A percentile compares a stretch with the other conserved stretches of the same genome.
Conservation (phyloP, 2,329 filamentous ascomycete genomes). For the Cordyceps cateniannulata region DNA sequence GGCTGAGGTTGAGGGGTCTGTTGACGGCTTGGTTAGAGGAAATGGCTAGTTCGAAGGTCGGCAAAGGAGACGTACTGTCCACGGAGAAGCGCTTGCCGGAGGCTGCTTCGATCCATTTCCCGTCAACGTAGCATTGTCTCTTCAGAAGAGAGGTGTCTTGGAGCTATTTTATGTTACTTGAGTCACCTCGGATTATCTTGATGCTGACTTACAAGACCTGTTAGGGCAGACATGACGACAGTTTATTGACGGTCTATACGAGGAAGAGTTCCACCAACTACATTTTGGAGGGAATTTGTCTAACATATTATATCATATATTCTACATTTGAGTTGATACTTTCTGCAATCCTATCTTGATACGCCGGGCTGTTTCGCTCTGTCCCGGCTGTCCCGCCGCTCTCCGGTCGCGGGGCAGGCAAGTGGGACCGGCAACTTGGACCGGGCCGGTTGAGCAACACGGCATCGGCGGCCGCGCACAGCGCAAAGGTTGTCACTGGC, state of each 20-base stretch:
- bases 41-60: background rate
- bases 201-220: background rate
- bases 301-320: background rate
- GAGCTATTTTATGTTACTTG: slow-evolving; percentile 32
- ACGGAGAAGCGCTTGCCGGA: slow-evolving; percentile 71
- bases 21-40: background rate
- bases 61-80: slow-evolving; percentile 37
- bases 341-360: background rate
- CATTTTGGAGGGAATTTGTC: no score
- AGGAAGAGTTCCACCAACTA: no score
- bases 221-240: background rate
- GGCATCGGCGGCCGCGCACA: slow-evolving; percentile 1
- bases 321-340: background rate
- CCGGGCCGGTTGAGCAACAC: background rate
- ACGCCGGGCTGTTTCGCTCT: background rate
- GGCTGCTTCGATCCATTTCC: slow-evolving; percentile 66
- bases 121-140: slow-evolving; percentile 66
- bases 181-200: background rate
- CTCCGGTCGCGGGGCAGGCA: background rate
- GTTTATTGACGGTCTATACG: background rate
- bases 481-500: background rate
- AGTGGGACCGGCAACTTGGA: slow-evolving; percentile 7
- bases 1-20: slow-evolving; percentile 65
- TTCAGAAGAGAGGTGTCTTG: slow-evolving; percentile 63
- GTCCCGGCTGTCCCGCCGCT: background rate